A percentile compares a stretch with the other conserved stretches of the same genome.
phyloP scores from a whole-genome alignment of 139 green algal species.

The Auxenochlorella pyrenoidosa region DNA sequence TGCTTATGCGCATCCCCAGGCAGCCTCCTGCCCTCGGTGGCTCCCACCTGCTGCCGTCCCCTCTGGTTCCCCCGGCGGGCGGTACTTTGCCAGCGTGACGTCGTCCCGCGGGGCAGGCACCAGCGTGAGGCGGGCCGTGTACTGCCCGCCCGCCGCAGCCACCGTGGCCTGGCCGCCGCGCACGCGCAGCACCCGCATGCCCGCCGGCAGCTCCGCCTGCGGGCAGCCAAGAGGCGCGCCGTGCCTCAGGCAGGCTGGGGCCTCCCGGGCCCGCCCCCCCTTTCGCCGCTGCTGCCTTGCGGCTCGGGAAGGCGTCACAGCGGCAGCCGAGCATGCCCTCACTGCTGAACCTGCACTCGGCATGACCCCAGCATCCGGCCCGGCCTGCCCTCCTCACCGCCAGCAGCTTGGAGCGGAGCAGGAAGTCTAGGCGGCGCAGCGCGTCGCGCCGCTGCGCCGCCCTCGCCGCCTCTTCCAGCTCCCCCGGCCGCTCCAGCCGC shows the following conservation, averaged over 20 bases:
- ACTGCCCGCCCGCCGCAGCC: constrained; percentile 21
- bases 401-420: constrained; percentile 42
- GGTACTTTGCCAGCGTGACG: constrained; percentile 35
- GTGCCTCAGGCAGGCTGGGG: background rate
- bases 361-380: no score
- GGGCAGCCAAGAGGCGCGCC: background rate
- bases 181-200: constrained; percentile 37
- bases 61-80: background rate
- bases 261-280: no score
- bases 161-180: constrained; percentile 27
- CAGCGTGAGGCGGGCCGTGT: constrained; percentile 40
- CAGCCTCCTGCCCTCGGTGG: no score
- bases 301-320: background rate
- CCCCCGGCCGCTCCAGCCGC: constrained; percentile 28
- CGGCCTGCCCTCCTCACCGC: constrained; percentile 25
- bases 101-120: constrained; percentile 43
- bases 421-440: constrained; percentile 36
- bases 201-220: constrained; percentile 33
- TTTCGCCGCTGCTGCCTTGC: background rate
- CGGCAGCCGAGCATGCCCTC: background rate
- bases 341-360: background rate
- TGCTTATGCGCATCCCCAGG: background rate
- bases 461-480: background rate
- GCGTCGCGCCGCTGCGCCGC: background rate
- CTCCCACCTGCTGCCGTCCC: constrained; percentile 19